These are phyloP conservation scores for Colletotrichum sp. DNA, from an alignment of 2,329 filamentous ascomycete species.

Conservation along the genomic window DNA sequence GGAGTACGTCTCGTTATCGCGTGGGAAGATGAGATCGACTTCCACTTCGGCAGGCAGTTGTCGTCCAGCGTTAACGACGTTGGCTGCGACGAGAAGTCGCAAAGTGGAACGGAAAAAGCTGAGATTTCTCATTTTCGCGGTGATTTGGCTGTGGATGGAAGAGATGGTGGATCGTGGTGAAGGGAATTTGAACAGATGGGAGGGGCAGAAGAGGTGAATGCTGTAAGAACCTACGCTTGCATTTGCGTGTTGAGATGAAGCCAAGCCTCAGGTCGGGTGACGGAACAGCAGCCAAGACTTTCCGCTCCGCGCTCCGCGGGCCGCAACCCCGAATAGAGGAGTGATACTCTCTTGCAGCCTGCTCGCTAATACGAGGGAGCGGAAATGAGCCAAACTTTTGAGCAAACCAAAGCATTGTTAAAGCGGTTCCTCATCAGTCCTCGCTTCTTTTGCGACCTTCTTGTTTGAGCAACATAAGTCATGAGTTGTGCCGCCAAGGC, in stretches of 20 bases:
- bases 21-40: conserved; percentile 29
- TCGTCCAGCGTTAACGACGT: not conserved
- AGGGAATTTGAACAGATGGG: not conserved
- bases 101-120: not conserved
- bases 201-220: not conserved
- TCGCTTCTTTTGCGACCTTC: not conserved
- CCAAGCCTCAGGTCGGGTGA: not conserved
- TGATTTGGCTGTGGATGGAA: not conserved
- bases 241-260: not conserved
- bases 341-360: not conserved
- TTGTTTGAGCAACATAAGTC: not conserved
- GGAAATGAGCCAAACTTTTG: not conserved
- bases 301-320: not conserved
- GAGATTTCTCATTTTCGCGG: not conserved
- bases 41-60: not conserved
- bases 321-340: not conserved
- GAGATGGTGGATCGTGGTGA: not conserved
- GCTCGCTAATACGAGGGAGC: not conserved
- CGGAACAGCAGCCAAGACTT: not conserved
- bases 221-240: not conserved
- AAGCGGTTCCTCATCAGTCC: not conserved
- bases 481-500: not conserved
- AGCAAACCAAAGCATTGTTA: fast-evolving
- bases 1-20: conserved; percentile 29
- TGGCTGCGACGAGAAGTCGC: not conserved